A percentile compares a stretch with the other conserved stretches of the same genome.
Conservation (phyloP, 78 protist genomes). For the slime mould (Dictyostelium discoideum) region DNA sequence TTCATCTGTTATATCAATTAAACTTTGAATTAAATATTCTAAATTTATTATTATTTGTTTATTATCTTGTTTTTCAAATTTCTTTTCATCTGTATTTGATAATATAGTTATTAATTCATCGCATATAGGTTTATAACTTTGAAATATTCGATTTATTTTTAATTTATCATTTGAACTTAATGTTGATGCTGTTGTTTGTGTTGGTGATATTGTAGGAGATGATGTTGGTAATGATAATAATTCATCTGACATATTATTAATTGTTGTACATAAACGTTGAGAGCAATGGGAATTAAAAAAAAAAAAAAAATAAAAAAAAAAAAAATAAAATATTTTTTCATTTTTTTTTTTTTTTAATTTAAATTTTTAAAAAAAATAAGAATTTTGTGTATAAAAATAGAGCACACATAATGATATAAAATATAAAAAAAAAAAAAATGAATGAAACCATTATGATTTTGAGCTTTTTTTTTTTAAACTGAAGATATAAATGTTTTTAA, state of each 20-base stretch:
- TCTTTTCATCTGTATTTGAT: background rate
- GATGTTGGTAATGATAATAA: background rate
- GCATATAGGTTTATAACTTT: slow-evolving; percentile 53
- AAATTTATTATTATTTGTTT: background rate
- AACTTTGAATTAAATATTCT: background rate
- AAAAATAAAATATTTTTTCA: background rate
- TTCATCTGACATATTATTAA: background rate
- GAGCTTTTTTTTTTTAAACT: too few relatives aligned
- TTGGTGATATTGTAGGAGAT: background rate
- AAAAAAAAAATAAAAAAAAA: background rate
- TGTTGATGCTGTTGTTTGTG: background rate
- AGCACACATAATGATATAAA: too few relatives aligned
- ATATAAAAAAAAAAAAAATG: too few relatives aligned
- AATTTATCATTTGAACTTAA: slow-evolving; percentile 7
- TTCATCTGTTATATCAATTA: background rate
- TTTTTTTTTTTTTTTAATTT: too few relatives aligned
- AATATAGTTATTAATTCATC: slow-evolving; percentile 25
- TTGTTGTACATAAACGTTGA: background rate
- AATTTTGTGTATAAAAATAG: too few relatives aligned
- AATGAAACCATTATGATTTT: too few relatives aligned
- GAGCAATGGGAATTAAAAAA: background rate
- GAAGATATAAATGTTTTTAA: too few relatives aligned
- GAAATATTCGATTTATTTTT: slow-evolving; percentile 3
- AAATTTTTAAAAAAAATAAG: too few relatives aligned
- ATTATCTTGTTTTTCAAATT: background rate